phyloP scores from a whole-genome alignment of 1,284 basidiomycete genomes.

The Malassezia equina region DNA sequence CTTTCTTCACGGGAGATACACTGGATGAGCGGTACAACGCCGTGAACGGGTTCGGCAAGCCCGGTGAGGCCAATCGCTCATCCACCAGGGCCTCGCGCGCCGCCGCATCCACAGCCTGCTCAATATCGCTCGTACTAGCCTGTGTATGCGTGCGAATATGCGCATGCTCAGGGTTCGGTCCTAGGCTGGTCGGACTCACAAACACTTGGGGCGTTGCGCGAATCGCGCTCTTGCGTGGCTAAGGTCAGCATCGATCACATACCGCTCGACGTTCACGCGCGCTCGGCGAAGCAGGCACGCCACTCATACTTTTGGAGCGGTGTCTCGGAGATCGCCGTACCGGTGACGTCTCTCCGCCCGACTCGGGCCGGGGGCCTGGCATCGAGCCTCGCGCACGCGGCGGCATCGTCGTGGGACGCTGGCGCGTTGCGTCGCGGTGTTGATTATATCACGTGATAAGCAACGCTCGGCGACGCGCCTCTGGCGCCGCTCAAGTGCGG shows the following conservation, averaged over 20 bases:
- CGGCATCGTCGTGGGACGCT: conserved; percentile 3
- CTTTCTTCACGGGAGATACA: conserved; percentile 7
- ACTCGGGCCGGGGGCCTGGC: not conserved
- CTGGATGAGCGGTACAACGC: conserved; percentile 6
- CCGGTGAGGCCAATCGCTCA: conserved; percentile 7
- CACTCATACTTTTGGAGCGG: conserved; percentile 6
- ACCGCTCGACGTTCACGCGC: not conserved
- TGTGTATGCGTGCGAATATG: conserved; percentile 1
- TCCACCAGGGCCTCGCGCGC: conserved; percentile 6
- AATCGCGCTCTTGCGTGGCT: conserved; percentile 35
- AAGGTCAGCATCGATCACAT: not conserved
- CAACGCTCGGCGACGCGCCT: not conserved
- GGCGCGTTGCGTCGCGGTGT: not conserved
- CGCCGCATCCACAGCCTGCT: not conserved
- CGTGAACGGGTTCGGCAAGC: conserved; percentile 16
- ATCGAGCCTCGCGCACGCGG: conserved; percentile 8
- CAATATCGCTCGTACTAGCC: not conserved
- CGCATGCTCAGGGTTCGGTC: conserved; percentile 22
- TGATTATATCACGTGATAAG: conserved; percentile 12
- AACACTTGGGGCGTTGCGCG: conserved; percentile 34
- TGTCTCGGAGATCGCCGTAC: not conserved
- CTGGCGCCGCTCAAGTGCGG: too few species aligned
- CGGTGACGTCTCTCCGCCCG: not conserved
- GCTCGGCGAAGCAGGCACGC: not conserved
- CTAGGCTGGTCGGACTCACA: conserved; percentile 32